Conservation (phyloP, 768 basidiomycete genomes). For the Hortiboletus flavorubellus region DNA sequence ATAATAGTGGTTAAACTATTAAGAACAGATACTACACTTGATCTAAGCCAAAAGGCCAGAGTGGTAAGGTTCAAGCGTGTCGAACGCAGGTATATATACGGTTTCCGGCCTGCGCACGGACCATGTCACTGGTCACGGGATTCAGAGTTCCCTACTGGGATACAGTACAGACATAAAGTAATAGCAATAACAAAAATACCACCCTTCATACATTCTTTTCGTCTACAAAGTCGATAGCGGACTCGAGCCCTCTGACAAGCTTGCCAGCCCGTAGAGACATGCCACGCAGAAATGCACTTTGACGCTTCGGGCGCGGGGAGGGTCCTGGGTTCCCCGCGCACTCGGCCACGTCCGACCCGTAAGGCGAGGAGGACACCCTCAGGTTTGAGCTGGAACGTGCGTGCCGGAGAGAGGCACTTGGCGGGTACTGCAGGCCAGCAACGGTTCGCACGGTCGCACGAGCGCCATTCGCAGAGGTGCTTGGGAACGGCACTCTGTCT, state of each 20-base stretch:
- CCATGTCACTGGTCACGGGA: slow-evolving; percentile 9
- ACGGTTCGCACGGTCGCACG: not conserved
- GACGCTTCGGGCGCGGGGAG: slow-evolving; percentile 24
- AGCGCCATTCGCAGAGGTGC: not conserved
- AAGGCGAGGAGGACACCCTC: slow-evolving; percentile 10
- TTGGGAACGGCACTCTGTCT: not conserved
- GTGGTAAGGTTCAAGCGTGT: slow-evolving; percentile 18
- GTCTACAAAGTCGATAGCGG: slow-evolving; percentile 42
- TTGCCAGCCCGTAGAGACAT: slow-evolving; percentile 34
- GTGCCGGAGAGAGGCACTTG: slow-evolving; percentile 18
- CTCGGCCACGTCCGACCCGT: slow-evolving; percentile 12
- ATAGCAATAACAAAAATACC: not conserved
- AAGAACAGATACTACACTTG: slow-evolving; percentile 79
- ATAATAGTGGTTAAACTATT: slow-evolving; percentile 59
- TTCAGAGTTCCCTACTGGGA: not conserved
- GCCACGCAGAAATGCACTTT: slow-evolving; percentile 30
- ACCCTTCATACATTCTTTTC: slow-evolving; percentile 10
- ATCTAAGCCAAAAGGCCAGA: slow-evolving; percentile 68
- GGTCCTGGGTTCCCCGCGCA: slow-evolving; percentile 1
- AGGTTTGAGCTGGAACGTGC: slow-evolving; percentile 27
- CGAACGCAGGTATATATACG: not conserved
- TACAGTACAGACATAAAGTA: not conserved
- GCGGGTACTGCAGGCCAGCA: not conserved
- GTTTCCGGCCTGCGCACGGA: slow-evolving; percentile 4
- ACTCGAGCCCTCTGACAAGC: slow-evolving; percentile 38